These are phyloP conservation scores for Elongisporangium prolatum DNA, from an alignment of 352 stramenopile genomes.

Conservation along the genomic window DNA sequence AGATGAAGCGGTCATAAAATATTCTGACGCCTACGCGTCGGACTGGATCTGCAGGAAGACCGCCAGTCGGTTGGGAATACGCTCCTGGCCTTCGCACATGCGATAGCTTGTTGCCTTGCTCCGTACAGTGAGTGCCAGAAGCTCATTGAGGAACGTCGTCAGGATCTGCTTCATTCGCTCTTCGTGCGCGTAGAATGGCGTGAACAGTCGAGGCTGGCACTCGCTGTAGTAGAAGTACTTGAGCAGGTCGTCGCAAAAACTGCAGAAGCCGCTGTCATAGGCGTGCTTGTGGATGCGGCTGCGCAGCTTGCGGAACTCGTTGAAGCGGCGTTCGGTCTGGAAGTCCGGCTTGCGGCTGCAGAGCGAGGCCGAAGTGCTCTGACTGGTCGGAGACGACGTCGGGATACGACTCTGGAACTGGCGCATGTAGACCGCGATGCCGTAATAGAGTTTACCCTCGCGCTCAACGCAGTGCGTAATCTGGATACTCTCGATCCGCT, in stretches of 20 bases:
- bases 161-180: constrained; percentile 24
- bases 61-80: constrained; percentile 32
- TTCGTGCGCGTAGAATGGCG: constrained; percentile 25
- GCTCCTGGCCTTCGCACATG: constrained; percentile 33
- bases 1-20: background rate
- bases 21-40: background rate
- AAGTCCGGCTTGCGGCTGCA: constrained; percentile 27
- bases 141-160: constrained; percentile 26
- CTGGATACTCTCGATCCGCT: constrained; percentile 32
- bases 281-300: constrained; percentile 36
- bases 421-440: constrained; percentile 39
- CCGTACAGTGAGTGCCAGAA: constrained; percentile 26
- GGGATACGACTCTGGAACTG: constrained; percentile 40
- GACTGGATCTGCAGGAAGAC: constrained; percentile 19
- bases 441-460: constrained; percentile 25
- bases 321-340: constrained; percentile 27
- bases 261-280: constrained; percentile 21
- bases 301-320: constrained; percentile 36
- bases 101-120: constrained; percentile 23
- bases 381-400: constrained; percentile 14
- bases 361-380: constrained; percentile 7
- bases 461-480: constrained; percentile 26
- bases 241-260: constrained; percentile 34
- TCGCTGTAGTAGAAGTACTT: constrained; percentile 27
- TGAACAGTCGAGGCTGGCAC: constrained; percentile 23